phyloP scores from a whole-genome alignment of 176 grass and related monocot species.

The Dactylis glomerata region DNA sequence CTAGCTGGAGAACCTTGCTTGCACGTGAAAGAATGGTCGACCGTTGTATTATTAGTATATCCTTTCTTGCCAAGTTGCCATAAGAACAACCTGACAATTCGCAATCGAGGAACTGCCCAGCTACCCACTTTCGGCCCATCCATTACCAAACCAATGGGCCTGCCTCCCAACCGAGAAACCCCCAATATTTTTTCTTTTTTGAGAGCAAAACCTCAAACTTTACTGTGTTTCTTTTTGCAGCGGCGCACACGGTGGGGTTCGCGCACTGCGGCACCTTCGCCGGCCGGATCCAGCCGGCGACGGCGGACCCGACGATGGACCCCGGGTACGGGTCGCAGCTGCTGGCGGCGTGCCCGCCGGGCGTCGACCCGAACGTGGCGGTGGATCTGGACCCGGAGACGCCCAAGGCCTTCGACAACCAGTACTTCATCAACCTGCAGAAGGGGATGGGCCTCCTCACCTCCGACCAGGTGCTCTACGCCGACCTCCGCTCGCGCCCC shows the following conservation, averaged over 20 bases:
- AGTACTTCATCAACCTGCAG: conserved; percentile 86
- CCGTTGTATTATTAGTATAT: conserved; percentile 8
- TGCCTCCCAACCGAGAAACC: background rate
- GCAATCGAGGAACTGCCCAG: background rate
- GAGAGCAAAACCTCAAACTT: background rate
- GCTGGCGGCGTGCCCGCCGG: conserved; percentile 63
- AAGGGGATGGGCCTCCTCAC: conserved; percentile 60
- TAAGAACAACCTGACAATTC: background rate
- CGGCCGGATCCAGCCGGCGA: conserved; percentile 40
- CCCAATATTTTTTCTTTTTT: too few relatives aligned
- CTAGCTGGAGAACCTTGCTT: conserved; percentile 5
- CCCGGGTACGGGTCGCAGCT: conserved; percentile 52
- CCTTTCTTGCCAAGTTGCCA: background rate
- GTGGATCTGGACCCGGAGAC: conserved; percentile 63
- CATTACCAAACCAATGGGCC: background rate
- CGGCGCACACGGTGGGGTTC: conserved; percentile 77
- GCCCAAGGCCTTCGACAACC: conserved; percentile 76
- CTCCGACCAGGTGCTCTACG: conserved; percentile 87
- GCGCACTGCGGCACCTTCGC: conserved; percentile 84
- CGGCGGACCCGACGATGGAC: conserved; percentile 66
- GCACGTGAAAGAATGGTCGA: conserved; percentile 26
- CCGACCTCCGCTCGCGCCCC: conserved; percentile 55
- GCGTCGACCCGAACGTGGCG: conserved; percentile 74
- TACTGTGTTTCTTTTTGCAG: conserved; percentile 1
- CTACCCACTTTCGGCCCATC: conserved; percentile 6